Base-by-base conservation (phyloP, 2,329 filamentous ascomycete species). In the Cladosporium velox region DNA sequence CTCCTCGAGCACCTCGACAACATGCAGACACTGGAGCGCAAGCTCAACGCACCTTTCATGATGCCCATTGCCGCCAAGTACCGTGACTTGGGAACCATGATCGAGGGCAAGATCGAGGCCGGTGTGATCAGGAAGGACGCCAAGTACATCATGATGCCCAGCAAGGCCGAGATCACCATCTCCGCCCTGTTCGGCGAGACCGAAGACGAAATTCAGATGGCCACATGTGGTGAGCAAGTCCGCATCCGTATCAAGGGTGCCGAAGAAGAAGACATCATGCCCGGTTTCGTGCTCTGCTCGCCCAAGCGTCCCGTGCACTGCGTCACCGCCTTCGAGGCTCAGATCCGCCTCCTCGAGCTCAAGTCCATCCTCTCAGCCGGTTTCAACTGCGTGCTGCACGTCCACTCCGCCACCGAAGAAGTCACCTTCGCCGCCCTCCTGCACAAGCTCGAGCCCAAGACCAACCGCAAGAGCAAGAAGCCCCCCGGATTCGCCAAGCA, bases 1-100 rank as follows among this genome's bases (percentile, higher is more conserved):
- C 87, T 99, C 57, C 88, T 99, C 24, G 94, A 98, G 79, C 97
- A 93, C 79, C 88, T 99, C n/a, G 94, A 97, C 77, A 84, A 87
- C 76, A 97, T 98, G 92, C 88, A 90, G 74, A 88, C 94, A 14
- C 86, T 97, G 47, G 94, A 99, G 79, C 92, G 95, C 73, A 99
- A 98, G 84, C 81, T 97, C 73, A 97, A 97, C 73, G 95, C 95
- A 1, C 94, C 95, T 11, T 98, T 99, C 85, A 98, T 99, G 95
- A 97, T 99, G 93, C 91, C 95, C 10, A 86, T 99, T 70, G 91
- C 91, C 70, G 92, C 92, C 80, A 99, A 99, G 82, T 99, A 98
- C 84, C 88, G 91, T 73, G 96, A 99, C 77, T 90, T 99, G 86
- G 95, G 95, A 74, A 99, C 95, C 68, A 93, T 99, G 87, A 87